Evolutionary conservation across 805 yeast genomes (phyloP).

Genomic region (Nematodospora valgi): DNA sequence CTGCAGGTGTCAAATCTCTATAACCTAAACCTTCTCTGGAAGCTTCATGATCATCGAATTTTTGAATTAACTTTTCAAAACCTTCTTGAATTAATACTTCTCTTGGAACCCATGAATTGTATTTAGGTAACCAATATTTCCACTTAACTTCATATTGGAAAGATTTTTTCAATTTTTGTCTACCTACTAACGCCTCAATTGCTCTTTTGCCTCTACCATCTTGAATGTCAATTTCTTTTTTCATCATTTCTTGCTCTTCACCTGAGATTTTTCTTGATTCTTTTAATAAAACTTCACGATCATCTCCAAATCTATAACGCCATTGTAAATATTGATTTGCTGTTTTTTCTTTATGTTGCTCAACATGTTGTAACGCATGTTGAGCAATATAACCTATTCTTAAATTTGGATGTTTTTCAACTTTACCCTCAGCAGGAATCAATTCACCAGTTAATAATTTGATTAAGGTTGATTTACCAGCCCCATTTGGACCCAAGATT

Average conservation of each 20-base stretch:
- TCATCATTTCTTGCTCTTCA: conserved; percentile 71
- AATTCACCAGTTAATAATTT: conserved; percentile 91
- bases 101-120: conserved; percentile 89
- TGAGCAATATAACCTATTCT: conserved; percentile 99
- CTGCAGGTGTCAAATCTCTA: conserved; percentile 70
- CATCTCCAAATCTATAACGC: conserved; percentile 98
- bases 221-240: conserved; percentile 69
- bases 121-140: conserved; percentile 81
- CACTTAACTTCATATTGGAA: conserved; percentile 97
- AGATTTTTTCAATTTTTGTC: conserved; percentile 93
- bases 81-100: conserved; percentile 72
- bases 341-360: conserved; percentile 94
- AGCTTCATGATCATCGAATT: conserved; percentile 46
- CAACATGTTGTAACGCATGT: conserved; percentile 96
- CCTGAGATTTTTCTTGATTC: conserved; percentile 86
- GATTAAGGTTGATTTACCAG: conserved; percentile 95
- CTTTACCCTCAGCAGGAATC: conserved; percentile 81
- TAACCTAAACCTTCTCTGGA: conserved; percentile 48
- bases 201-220: conserved; percentile 89
- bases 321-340: conserved; percentile 97
- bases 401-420: conserved; percentile 96
- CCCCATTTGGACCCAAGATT: conserved; percentile 96
- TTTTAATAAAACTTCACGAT: conserved; percentile 91
- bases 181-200: conserved; percentile 93
- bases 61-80: conserved; percentile 40